A percentile compares a stretch with the other conserved stretches of the same genome.
phyloP scores from a whole-genome alignment of 805 yeast species.

The Hermanozyma aechmeae region DNA sequence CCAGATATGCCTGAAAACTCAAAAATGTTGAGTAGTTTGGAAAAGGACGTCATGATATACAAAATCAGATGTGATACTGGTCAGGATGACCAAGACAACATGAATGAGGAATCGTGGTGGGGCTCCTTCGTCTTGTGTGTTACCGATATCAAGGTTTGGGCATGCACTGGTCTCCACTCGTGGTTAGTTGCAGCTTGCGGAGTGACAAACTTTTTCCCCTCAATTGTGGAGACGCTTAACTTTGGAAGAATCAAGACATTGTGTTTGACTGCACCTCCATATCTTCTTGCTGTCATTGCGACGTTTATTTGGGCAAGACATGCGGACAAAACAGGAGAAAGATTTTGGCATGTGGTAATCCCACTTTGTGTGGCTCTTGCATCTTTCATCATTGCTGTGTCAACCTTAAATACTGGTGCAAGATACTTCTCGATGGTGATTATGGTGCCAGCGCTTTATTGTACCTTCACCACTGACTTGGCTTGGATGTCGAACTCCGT shows the following conservation, averaged over 20 bases:
- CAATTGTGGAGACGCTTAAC: conserved; percentile 48
- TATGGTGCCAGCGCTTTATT: conserved; percentile 47
- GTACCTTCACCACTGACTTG: conserved; percentile 42
- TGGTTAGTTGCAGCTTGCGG: conserved; percentile 51
- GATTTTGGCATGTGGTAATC: conserved; percentile 39
- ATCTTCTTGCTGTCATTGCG: conserved; percentile 39
- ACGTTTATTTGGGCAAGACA: conserved; percentile 47
- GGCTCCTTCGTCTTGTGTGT: conserved; percentile 27
- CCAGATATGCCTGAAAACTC: conserved; percentile 48
- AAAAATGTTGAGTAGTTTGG: conserved; percentile 34
- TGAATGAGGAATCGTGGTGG: conserved; percentile 24
- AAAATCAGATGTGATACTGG: conserved; percentile 33
- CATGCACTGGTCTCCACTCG: conserved; percentile 33
- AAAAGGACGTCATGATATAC: conserved; percentile 34
- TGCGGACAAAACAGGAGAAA: conserved; percentile 48
- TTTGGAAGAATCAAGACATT: conserved; percentile 42
- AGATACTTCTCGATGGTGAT: conserved; percentile 52
- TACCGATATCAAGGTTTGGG: conserved; percentile 38
- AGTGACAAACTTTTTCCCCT: conserved; percentile 53
- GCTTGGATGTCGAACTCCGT: conserved; percentile 50
- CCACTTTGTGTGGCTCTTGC: conserved; percentile 34
- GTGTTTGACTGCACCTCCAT: conserved; percentile 53
- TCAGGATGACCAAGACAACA: conserved; percentile 27
- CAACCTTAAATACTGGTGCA: conserved; percentile 46
- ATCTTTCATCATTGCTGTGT: conserved; percentile 39